These are phyloP conservation scores for Metroxylon sagu DNA, from an alignment of 176 grass and related monocot species.

Conservation along the genomic window DNA sequence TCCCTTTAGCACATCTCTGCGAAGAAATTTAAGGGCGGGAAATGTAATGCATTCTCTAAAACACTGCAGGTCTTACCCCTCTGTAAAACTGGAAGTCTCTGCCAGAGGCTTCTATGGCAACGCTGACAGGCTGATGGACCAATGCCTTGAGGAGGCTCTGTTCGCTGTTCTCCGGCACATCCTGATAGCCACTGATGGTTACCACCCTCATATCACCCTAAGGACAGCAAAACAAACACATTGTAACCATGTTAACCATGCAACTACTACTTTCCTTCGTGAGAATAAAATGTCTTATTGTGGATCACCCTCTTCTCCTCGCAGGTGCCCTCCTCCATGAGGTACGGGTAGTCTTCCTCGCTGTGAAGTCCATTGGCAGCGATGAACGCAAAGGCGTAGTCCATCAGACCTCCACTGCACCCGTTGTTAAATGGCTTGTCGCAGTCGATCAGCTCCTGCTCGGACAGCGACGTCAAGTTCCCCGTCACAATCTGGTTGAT, in stretches of 20 bases:
- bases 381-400: slow-evolving; percentile 75
- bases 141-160: slow-evolving; percentile 53
- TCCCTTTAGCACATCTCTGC: neutral
- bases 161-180: slow-evolving; percentile 71
- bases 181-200: slow-evolving; percentile 54
- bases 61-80: slow-evolving; percentile 31
- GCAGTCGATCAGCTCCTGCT: slow-evolving; percentile 85
- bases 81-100: slow-evolving; percentile 83
- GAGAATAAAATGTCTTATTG: no score
- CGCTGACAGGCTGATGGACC: slow-evolving; percentile 68
- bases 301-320: slow-evolving; percentile 29
- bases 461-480: slow-evolving; percentile 61
- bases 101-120: slow-evolving; percentile 58
- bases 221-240: neutral
- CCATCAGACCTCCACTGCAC: slow-evolving; percentile 67
- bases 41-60: no score
- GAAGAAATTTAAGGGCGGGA: no score
- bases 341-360: slow-evolving; percentile 70
- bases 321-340: slow-evolving; percentile 71
- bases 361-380: slow-evolving; percentile 47
- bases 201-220: slow-evolving; percentile 37
- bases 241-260: no score
- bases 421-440: slow-evolving; percentile 46
- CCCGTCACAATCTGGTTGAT: slow-evolving; percentile 75
- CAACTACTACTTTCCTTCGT: no score